Evolutionary conservation across 345 rosid species (phyloP).

Genomic region (Luvunga scandens): DNA sequence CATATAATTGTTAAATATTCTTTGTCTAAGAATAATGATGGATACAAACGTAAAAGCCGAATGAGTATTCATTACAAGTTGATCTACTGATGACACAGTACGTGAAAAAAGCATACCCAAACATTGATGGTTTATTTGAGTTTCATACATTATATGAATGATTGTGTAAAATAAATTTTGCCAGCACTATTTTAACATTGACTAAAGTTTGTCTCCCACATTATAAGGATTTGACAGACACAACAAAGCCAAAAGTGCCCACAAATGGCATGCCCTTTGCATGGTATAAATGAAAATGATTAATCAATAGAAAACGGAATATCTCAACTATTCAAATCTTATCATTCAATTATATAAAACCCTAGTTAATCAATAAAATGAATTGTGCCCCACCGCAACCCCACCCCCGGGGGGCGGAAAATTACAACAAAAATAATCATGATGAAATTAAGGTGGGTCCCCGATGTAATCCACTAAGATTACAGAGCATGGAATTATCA

Average conservation of each 20-base stretch:
- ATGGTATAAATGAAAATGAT: slow-evolving; percentile 5
- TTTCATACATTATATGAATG: neutral
- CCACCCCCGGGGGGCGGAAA: neutral
- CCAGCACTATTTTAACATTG: neutral
- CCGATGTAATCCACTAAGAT: slow-evolving; percentile 14
- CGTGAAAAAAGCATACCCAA: neutral
- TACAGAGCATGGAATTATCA: slow-evolving; percentile 17
- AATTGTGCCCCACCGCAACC: neutral
- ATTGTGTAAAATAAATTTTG: neutral
- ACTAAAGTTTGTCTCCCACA: neutral
- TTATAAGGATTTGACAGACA: neutral
- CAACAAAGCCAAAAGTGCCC: neutral
- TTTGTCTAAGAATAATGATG: neutral
- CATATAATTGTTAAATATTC: neutral
- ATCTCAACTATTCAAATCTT: neutral
- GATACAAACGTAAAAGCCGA: neutral
- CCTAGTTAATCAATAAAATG: neutral
- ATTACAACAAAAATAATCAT: too few relatives aligned
- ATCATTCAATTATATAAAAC: neutral
- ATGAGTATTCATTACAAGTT: neutral
- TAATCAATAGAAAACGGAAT: neutral
- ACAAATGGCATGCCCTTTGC: neutral
- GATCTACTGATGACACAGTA: neutral
- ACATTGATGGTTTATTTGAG: neutral
- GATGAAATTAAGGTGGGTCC: neutral